Conservation (phyloP, 805 yeast species). For the Wickerhamiella slavikovae region DNA sequence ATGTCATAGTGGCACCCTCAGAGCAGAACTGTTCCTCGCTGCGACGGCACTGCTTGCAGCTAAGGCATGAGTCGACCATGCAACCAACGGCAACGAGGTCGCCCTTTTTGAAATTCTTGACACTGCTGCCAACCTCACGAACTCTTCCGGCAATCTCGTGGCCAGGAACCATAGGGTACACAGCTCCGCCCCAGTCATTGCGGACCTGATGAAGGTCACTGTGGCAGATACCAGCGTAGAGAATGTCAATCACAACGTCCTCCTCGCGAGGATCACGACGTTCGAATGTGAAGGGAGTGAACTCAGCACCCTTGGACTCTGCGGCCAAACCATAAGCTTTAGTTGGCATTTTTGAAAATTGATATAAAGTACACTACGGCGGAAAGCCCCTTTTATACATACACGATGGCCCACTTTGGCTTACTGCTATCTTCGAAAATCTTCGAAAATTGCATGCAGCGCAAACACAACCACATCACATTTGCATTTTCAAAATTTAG, state of each 20-base stretch:
- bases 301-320: too few relatives aligned
- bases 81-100: conserved; percentile 75
- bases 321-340: too few relatives aligned
- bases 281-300: conserved; percentile 3
- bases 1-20: conserved; percentile 27
- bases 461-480: too few relatives aligned
- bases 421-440: too few relatives aligned
- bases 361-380: too few relatives aligned
- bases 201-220: conserved; percentile 32
- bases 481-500: too few relatives aligned
- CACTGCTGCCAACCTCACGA: conserved; percentile 35
- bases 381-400: too few relatives aligned
- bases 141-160: conserved; percentile 24
- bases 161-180: conserved; percentile 25
- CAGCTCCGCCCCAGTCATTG: conserved; percentile 29
- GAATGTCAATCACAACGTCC: conserved; percentile 17
- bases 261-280: conserved; percentile 8
- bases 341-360: too few relatives aligned
- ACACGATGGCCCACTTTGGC: too few relatives aligned
- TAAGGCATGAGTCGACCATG: conserved; percentile 34
- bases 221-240: conserved; percentile 27
- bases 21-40: conserved; percentile 40
- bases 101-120: conserved; percentile 31
- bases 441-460: too few relatives aligned
- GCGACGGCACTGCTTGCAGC: conserved; percentile 37